Base-by-base conservation (phyloP, 1,284 basidiomycete genomes). In the Ustilago vetiveriae region DNA sequence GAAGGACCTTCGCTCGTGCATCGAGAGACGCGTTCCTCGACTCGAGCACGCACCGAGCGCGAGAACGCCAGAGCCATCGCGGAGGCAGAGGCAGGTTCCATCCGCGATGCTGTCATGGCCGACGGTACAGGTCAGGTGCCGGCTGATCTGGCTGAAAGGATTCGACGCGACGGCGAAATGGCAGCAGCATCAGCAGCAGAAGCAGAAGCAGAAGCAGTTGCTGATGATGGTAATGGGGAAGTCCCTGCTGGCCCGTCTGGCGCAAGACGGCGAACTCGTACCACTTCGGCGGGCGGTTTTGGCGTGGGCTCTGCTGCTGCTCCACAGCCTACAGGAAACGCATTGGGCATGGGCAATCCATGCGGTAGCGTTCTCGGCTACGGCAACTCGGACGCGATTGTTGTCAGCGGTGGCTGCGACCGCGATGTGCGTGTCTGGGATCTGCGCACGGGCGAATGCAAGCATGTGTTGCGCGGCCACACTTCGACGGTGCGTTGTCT, bases 321-420 rank as follows among this genome's bases (percentile, higher is more conserved):
- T 2, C 26, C 62, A 19, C 33, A 44, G 23, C 36, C 52, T 1
- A 46, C 55, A 1, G 67, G 67, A 38, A 70, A 74, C 26, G 67
- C 63, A 11, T 38, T 56, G 3, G 72, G 72, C 3, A 39, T 74
- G 48, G 72, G 72, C 29, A 76, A 76, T 27, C 69, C 72, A 16
- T 74, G 74, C 42, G 73, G 71, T 16, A 72, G 72, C 51, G 87
- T 87, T 3, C 83, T 85, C 23, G 89, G 89, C 2, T 90, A 88
- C 86, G 89, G 89, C 2, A 86, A 88, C 69, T 82, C 84, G 17
- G 85, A 86, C 35, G 85, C 91, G 5, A 84, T 95, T 2, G 88
- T 95, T 7, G 89, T 97, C n/a, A 92, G 89, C 58, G 94, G 92
- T 1, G 94, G 92, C 6, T 96, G 94, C 76, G 94, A 98, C 80